phyloP scores from a whole-genome alignment of 2,329 filamentous ascomycete species.

The Gaeumannomyces sp. region DNA sequence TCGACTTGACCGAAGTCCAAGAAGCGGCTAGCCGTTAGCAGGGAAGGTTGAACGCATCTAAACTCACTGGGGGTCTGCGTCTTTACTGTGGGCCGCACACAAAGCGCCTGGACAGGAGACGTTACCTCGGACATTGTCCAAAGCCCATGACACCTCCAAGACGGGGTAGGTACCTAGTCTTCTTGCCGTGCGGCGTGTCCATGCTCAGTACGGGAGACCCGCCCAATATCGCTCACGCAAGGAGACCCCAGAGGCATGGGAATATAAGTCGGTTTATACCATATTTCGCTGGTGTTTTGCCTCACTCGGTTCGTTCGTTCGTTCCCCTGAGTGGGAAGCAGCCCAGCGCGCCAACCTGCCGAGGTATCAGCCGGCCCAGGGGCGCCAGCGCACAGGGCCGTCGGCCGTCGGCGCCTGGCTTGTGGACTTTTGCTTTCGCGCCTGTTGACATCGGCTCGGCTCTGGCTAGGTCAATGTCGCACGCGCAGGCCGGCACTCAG shows the following conservation, averaged over 20 bases:
- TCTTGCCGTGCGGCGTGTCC: not conserved
- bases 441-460: no score
- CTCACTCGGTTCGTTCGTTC: no score
- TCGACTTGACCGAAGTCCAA: not conserved
- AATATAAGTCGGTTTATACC: not conserved
- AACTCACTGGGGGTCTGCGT: not conserved
- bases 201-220: not conserved
- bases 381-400: not conserved
- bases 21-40: not conserved
- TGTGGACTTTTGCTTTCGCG: not conserved
- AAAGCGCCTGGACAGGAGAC: not conserved
- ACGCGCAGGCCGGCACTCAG: not conserved
- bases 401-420: not conserved
- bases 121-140: not conserved
- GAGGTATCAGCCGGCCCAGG: not conserved
- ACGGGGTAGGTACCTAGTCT: no score
- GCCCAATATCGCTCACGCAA: not conserved
- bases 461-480: not conserved
- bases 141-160: not conserved
- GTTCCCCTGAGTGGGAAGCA: not conserved
- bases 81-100: not conserved
- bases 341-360: not conserved
- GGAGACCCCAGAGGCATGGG: not conserved
- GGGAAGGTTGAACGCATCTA: not conserved
- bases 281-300: not conserved